phyloP scores from a whole-genome alignment of 176 grass and related monocot genomes.

The Oryza australiensis region DNA sequence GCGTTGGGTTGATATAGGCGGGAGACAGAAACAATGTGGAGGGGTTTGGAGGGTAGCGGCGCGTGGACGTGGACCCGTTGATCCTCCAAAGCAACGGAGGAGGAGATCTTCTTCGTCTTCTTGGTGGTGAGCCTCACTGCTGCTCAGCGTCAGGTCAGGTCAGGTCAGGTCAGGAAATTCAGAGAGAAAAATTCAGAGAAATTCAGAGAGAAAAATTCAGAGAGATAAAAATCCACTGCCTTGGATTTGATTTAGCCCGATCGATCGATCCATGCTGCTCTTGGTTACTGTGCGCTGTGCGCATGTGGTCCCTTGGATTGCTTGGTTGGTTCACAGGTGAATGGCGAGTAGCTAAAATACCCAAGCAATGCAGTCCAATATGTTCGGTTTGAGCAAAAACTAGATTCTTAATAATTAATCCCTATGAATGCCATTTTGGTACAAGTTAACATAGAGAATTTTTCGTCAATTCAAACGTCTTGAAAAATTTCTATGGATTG shows the following conservation, averaged over 20 bases:
- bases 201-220: conserved; percentile 14
- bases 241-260: conserved; percentile 40
- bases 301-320: neutral
- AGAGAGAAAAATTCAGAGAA: conserved; percentile 10
- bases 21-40: neutral
- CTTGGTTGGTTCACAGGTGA: neutral
- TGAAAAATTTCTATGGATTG: too few relatives aligned
- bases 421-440: too few relatives aligned
- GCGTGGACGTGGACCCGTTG: neutral
- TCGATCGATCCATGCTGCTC: neutral
- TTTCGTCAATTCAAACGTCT: too few relatives aligned
- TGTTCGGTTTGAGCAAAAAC: too few relatives aligned
- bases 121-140: too few relatives aligned
- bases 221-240: conserved; percentile 22
- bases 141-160: too few relatives aligned
- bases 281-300: neutral
- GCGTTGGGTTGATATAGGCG: neutral
- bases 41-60: neutral
- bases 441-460: too few relatives aligned
- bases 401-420: too few relatives aligned
- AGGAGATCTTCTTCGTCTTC: neutral
- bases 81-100: neutral
- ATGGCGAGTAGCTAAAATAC: neutral
- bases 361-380: too few relatives aligned
- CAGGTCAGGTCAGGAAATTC: neutral